Base-by-base conservation (phyloP, 768 basidiomycete species). In the Strobilomyces dryophilus region DNA sequence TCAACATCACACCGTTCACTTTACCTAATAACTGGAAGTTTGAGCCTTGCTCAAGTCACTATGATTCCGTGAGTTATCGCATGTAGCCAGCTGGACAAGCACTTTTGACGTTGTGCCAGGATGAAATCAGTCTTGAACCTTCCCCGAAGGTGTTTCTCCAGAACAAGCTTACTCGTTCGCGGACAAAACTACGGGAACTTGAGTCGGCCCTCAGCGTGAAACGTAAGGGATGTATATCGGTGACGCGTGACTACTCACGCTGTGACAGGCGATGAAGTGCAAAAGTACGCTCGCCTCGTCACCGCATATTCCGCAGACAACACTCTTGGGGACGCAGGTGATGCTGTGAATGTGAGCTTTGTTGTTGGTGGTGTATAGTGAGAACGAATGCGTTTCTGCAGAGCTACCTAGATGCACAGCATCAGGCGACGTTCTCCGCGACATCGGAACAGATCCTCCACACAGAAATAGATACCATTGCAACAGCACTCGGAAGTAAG, bases 71-170 rank as follows among this genome's bases (percentile, higher is more conserved):
- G 65, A 56, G 81, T 67, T 15, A 29, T 26, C n/a, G 34, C 39
- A 46, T 42, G 26, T 5, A 40, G 45, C 41, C 10, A 17, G 10
- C 1, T 45, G 14, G 40, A 40, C 39, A 40, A 32, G 45, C 26
- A 47, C 29, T 54, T 42, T 29, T 45, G 10, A 52, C 45, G 29
- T 51, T 37, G 17, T 55, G 21, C 17, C 27, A 66, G 64, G 46
- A 56, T 37, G 79, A 76, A 7, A 79, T 91, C 68, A 84, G 73
- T 62, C 67, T 84, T 12, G 91, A 92, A 34, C 71, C 79, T 20
- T 79, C 78, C 8, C 84, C 91, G 1, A 92, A 89, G 67, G 76
- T 89, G 2, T 82, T 88, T 64, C 73, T 93, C 20, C 91, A 93
- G 71, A 93, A 93, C 66, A 87, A 84, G 57, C 76, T 92, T 24